Evolutionary conservation across 1,139 yeast species (phyloP), one percentile per base, ranked within the genome.

Genomic region (Candida frijolesensis): DNA sequence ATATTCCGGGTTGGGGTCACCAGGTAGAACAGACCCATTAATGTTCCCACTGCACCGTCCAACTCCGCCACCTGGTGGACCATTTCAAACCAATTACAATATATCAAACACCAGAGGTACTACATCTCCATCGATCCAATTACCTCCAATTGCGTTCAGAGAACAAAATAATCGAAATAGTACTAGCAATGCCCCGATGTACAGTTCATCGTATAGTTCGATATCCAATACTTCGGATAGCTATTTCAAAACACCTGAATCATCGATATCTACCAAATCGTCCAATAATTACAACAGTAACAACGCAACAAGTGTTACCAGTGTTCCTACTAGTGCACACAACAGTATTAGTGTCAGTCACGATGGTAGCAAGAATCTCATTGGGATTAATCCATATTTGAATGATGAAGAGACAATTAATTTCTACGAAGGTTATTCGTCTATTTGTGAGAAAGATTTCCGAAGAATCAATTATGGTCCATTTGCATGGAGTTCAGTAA

Each of bases 401-500:
- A 55, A 57, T 34, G 58, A 57, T 1, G 54, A 60, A 6, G 72
- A 67, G 43, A 62, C 65, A 0, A 71, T 78, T 42, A 71, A 76
- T 52, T 74, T 79, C 50, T 77, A 67, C 58, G 76, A 70, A 32
- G 74, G 74, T 5, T 76, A 72, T 53, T 61, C 74, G 9, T 69
- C 83, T 0, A 63, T 79, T 32, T 70, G 73, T 52, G 60, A 68
- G 7, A 68, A 72, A 39, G 73, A 67, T 45, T 54, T 54, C 38
- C 61, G 77, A 42, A 61, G 77, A 47, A 63, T 74, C 32, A 76
- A 75, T 50, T 74, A 72, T 59, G 84, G 84, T 0, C 83, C 83
- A 0, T 70, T 79, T 49, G 62, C 82, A 0, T 78, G 82, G 80
- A 60, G 76, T 2, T 70, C 82, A 0, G 47, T 78, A 19, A 66